These are phyloP conservation scores for Cordyceps tenuipes DNA, from an alignment of 2,329 filamentous ascomycete genomes.

Conservation along the genomic window DNA sequence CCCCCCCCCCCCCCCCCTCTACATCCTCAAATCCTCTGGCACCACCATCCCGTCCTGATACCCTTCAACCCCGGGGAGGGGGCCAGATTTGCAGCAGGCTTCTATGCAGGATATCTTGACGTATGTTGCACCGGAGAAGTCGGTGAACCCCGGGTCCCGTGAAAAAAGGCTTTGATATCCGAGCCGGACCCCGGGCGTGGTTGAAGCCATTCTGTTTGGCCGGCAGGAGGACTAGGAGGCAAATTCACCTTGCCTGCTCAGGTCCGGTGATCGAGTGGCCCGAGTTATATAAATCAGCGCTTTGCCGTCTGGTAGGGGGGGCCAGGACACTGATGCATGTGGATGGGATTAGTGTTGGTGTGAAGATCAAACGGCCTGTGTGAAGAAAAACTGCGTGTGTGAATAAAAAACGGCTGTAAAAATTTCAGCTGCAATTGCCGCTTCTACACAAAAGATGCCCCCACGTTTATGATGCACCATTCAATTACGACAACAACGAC, in stretches of 20 bases:
- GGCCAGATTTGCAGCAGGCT: neutral
- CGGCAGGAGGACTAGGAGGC: neutral
- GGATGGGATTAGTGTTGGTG: too few relatives aligned
- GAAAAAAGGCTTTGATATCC: constrained; percentile 7
- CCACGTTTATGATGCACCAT: too few relatives aligned
- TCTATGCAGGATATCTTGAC: constrained; percentile 1
- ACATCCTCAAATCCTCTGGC: constrained; percentile 1
- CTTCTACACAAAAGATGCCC: too few relatives aligned
- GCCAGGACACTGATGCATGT: too few relatives aligned
- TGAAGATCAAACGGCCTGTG: neutral
- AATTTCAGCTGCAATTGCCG: too few relatives aligned
- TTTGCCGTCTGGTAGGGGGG: too few relatives aligned
- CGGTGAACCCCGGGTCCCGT: neutral
- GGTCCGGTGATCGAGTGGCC: too few relatives aligned
- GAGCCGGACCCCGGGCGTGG: constrained; percentile 1
- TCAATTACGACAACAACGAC: too few relatives aligned
- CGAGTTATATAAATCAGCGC: too few relatives aligned
- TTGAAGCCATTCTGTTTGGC: neutral
- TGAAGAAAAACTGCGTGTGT: too few relatives aligned
- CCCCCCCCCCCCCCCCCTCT: neutral
- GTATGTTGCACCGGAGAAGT: neutral
- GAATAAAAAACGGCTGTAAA: too few relatives aligned
- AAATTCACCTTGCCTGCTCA: too few relatives aligned
- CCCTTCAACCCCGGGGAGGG: constrained; percentile 13
- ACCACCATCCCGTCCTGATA: constrained; percentile 43